Evolutionary conservation across 2,329 filamentous ascomycete species (phyloP), one percentile per base, ranked within the genome.

Genomic region (Lasiodiplodia hormozganensis): DNA sequence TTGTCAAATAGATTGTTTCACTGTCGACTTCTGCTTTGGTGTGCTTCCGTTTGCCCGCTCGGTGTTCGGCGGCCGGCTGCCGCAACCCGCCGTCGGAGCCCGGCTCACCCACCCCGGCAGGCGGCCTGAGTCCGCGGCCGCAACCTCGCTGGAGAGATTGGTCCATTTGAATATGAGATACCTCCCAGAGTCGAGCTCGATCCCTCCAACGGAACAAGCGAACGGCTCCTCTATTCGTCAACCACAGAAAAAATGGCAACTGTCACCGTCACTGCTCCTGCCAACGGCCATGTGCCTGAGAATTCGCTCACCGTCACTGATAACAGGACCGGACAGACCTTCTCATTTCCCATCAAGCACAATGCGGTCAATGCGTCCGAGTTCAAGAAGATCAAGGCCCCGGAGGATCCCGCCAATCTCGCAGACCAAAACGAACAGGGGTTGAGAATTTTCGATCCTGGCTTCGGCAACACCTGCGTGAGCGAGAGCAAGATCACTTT

Each of bases 401-500:
- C 62, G 18, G 34, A 58, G 12, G 34, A 58, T 14, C n/a, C 57
- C 21, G 34, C 53, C 14, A 28, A 52, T 23, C 21, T 31, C 14
- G 71, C 71, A 2, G 74, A 77, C 47, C 75, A 76, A 54, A 69
- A 71, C 5, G 65, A 70, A 21, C 58, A 65, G 65, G 54, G 78
- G 77, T 12, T 80, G 7, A 73, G 75, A 5, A 70, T 80, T 2
- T 72, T 79, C 64, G 78, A 80, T 68, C 76, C 76, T 0, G 78
- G 78, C 0, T 70, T 78, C 38, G 71, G 73, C 40, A 79, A 80
- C 68, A 81, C 79, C 0, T 73, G 76, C 0, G 75, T 77, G 3
- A 70, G 73, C 25, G 68, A 76, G 67, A 74, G 74, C 0, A 69
- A 69, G 0, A 76, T 81, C 43, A 80, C 76, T 36, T 76, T 76